Percentiles rank a stretch among this genome's conserved stretches.
These are phyloP conservation scores for Musa balbisiana DNA, from an alignment of 202 grass and related monocot species.

Conservation along the genomic window DNA sequence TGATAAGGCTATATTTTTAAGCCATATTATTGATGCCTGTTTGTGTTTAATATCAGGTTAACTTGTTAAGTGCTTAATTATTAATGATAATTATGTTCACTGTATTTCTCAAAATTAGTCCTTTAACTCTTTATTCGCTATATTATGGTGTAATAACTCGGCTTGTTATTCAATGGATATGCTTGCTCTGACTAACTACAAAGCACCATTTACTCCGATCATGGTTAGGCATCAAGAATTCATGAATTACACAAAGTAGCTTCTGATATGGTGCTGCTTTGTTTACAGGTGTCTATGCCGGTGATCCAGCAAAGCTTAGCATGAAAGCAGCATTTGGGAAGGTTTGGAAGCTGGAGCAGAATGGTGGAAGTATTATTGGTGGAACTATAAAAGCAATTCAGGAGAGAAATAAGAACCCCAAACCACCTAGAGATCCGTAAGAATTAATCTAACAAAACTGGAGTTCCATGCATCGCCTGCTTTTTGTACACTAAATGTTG, in stretches of 20 bases:
- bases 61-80: too few relatives aligned
- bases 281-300: slow-evolving; percentile 71
- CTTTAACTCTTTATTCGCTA: neutral
- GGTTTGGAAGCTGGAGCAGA: slow-evolving; percentile 78
- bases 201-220: neutral
- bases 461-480: neutral
- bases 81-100: neutral
- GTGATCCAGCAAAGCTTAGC: slow-evolving; percentile 82
- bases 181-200: neutral
- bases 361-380: slow-evolving; percentile 80
- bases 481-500: neutral
- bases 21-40: too few relatives aligned
- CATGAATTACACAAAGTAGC: too few relatives aligned
- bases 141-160: neutral
- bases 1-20: too few relatives aligned
- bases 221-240: neutral
- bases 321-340: slow-evolving; percentile 98
- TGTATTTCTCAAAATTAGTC: neutral
- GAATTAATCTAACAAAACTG: neutral
- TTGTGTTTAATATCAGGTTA: too few relatives aligned
- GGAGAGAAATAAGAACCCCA: slow-evolving; percentile 59
- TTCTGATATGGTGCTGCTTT: neutral
- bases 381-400: slow-evolving; percentile 91
- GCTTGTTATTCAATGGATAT: neutral
- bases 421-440: slow-evolving; percentile 68